phyloP scores from a whole-genome alignment of 2,329 filamentous ascomycete genomes.

The Fusarium clavum region DNA sequence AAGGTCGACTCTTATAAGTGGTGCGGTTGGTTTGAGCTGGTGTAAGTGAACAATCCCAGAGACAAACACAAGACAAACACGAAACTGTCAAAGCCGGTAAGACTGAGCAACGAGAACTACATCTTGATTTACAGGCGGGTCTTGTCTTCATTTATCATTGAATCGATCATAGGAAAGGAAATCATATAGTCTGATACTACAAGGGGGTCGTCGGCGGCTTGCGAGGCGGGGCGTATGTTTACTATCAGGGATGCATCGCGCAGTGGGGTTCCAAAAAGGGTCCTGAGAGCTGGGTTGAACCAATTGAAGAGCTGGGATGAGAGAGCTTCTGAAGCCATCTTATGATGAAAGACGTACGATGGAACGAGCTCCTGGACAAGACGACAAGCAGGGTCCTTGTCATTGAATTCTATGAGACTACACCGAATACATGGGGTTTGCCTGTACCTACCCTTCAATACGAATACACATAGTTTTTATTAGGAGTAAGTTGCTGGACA shows the following conservation, averaged over 20 bases:
- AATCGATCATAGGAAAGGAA: conserved; percentile 13
- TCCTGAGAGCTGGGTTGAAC: conserved; percentile 17
- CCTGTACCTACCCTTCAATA: background rate
- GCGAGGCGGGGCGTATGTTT: conserved; percentile 36
- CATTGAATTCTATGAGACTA: background rate
- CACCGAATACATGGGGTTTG: background rate
- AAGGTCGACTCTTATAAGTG: conserved; percentile 2
- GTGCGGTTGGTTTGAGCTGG: background rate
- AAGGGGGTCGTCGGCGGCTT: conserved; percentile 35
- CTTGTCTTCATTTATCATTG: conserved; percentile 34
- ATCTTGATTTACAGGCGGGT: background rate
- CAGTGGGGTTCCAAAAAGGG: conserved; percentile 22
- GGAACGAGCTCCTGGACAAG: conserved; percentile 1
- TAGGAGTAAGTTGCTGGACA: background rate
- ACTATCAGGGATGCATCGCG: conserved; percentile 29
- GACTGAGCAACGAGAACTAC: background rate
- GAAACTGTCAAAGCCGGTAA: background rate
- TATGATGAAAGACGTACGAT: conserved; percentile 34
- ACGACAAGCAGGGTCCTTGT: conserved; percentile 3
- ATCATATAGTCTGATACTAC: conserved; percentile 35
- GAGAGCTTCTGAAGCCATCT: conserved; percentile 15
- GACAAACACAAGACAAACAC: background rate
- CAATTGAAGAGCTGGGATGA: conserved; percentile 27
- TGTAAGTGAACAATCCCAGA: conserved; percentile 23
- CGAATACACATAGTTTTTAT: conserved; percentile 16